These are phyloP conservation scores for Fusarium musae DNA, from an alignment of 2,329 filamentous ascomycete genomes.

Conservation along the genomic window DNA sequence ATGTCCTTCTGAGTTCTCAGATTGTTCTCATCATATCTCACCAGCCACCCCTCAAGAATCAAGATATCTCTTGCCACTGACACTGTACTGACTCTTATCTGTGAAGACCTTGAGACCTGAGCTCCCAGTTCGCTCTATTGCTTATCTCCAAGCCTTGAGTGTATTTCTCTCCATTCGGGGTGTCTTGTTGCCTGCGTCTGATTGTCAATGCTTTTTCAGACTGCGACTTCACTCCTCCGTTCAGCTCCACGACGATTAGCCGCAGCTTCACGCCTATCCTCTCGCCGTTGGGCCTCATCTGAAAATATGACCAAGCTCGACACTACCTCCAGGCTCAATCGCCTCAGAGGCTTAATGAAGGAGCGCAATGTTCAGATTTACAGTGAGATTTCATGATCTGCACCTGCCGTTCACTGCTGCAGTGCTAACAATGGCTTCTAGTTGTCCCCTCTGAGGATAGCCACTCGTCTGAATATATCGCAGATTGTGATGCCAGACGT, in stretches of 20 bases:
- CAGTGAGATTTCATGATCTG: constrained; percentile 66
- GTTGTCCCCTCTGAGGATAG: constrained; percentile 97
- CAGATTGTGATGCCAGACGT: constrained; percentile 90
- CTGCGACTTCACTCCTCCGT: constrained; percentile 37
- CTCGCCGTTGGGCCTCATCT: constrained; percentile 34
- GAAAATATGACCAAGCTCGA: constrained; percentile 65
- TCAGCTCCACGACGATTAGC: constrained; percentile 30
- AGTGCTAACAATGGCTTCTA: constrained; percentile 52
- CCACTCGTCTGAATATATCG: constrained; percentile 98
- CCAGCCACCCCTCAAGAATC: not conserved
- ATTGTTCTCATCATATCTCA: not conserved
- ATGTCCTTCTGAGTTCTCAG: not conserved
- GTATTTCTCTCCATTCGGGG: constrained; percentile 15
- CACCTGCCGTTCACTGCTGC: not conserved
- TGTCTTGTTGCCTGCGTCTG: constrained; percentile 30
- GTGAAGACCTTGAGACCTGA: constrained; percentile 4
- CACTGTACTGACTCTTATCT: constrained; percentile 1
- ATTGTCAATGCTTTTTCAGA: constrained; percentile 42
- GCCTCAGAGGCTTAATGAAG: constrained; percentile 87
- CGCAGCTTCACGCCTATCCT: constrained; percentile 10
- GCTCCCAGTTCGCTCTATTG: not conserved
- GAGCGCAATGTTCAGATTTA: constrained; percentile 90
- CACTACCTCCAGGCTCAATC: constrained; percentile 79
- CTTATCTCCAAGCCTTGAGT: constrained; percentile 1
- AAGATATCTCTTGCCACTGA: not conserved